These are phyloP conservation scores for Cyclocybe aegerita DNA, from an alignment of 768 basidiomycete genomes.

Conservation along the genomic window DNA sequence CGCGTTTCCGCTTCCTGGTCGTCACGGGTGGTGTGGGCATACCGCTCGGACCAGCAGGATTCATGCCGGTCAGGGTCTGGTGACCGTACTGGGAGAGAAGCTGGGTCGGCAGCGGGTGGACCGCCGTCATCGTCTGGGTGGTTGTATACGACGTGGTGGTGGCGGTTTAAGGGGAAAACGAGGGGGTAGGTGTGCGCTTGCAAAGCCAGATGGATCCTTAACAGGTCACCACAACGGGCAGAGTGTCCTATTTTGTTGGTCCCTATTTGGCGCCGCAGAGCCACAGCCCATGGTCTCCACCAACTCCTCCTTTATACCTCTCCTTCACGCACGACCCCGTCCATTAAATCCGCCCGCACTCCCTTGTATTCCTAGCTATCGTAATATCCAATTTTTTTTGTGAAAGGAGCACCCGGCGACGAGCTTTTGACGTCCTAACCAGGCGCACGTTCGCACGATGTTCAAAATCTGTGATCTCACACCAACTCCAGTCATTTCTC, in stretches of 20 bases:
- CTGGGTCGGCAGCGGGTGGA: slow-evolving; percentile 62
- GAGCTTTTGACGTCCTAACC: background rate
- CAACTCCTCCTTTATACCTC: background rate
- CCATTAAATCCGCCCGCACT: background rate
- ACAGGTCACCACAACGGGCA: slow-evolving; percentile 34
- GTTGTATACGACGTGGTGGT: slow-evolving; percentile 56
- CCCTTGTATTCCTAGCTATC: background rate
- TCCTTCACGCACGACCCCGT: background rate
- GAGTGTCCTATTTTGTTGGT: slow-evolving; percentile 37
- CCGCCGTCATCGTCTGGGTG: slow-evolving; percentile 64
- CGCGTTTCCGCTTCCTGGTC: slow-evolving; percentile 81
- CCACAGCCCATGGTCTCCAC: slow-evolving; percentile 17
- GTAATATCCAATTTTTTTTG: background rate
- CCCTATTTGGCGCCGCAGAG: slow-evolving; percentile 20
- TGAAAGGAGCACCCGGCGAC: background rate
- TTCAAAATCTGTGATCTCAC: background rate
- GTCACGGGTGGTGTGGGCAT: slow-evolving; percentile 72
- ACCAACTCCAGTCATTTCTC: slow-evolving; percentile 3
- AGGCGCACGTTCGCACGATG: slow-evolving; percentile 17
- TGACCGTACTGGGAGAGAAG: slow-evolving; percentile 67
- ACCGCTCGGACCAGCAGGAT: slow-evolving; percentile 52
- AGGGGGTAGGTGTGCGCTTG: slow-evolving; percentile 33
- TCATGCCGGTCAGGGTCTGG: slow-evolving; percentile 50
- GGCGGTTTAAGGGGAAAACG: slow-evolving; percentile 27
- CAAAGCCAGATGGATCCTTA: slow-evolving; percentile 40